Evolutionary conservation across 2,329 filamentous ascomycete species (phyloP).

Genomic region (Ascochyta lentis): DNA sequence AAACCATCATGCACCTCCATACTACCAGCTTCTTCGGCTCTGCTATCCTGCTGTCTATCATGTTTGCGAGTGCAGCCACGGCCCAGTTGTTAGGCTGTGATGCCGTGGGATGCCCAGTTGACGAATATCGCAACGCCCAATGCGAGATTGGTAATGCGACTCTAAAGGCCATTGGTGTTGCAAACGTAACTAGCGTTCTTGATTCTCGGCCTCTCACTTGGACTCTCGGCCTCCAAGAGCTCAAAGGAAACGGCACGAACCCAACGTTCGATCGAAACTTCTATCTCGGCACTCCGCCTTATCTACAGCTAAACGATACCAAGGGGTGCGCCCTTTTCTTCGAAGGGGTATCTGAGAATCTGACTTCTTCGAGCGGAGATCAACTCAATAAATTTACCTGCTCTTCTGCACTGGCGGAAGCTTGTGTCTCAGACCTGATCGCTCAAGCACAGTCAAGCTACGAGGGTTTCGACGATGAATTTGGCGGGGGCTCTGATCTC

Average conservation of each 20-base stretch:
- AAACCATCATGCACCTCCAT: neutral
- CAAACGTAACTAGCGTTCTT: conserved; percentile 4
- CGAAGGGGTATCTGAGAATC: conserved; percentile 3
- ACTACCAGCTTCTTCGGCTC: neutral
- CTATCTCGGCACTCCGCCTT: conserved; percentile 12
- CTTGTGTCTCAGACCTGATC: conserved; percentile 8
- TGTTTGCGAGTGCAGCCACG: neutral
- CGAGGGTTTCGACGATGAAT: neutral
- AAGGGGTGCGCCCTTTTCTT: conserved; percentile 15
- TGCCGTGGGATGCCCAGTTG: conserved; percentile 9
- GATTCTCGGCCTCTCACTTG: conserved; percentile 10
- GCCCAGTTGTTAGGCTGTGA: conserved; percentile 13
- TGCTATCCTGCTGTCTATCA: neutral
- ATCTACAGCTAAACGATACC: neutral
- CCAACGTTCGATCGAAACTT: conserved; percentile 10
- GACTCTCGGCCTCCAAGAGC: conserved; percentile 11
- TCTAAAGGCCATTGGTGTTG: conserved; percentile 8
- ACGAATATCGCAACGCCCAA: neutral
- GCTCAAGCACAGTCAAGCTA: conserved; percentile 2
- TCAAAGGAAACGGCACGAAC: neutral
- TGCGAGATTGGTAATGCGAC: conserved; percentile 8
- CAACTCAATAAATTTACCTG: conserved; percentile 1
- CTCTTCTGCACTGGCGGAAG: neutral
- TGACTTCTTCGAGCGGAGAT: neutral
- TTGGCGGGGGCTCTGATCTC: neutral